Conservation (phyloP, 2,329 filamentous ascomycete genomes). For the Fusarium heterosporum region DNA sequence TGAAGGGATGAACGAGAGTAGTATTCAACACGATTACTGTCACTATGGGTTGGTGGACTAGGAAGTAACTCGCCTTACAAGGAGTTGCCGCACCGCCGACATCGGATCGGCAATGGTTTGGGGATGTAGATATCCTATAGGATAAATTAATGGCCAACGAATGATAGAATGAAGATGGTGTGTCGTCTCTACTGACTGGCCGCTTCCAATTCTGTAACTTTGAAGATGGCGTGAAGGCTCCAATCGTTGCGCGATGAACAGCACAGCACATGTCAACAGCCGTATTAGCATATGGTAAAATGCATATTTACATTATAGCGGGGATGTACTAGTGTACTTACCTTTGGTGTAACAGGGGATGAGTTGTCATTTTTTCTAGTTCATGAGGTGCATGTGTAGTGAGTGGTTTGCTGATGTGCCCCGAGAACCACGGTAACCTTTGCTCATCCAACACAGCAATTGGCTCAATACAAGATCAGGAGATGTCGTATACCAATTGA, state of each 20-base stretch:
- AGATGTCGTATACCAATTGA: neutral
- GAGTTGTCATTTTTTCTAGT: slow-evolving; percentile 34
- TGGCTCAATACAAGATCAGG: neutral
- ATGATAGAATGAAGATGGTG: neutral
- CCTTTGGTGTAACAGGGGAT: slow-evolving; percentile 6
- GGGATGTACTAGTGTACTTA: slow-evolving; percentile 1
- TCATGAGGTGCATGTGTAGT: slow-evolving; percentile 8
- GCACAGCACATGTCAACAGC: slow-evolving; percentile 8
- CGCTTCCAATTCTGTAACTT: neutral
- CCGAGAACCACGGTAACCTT: neutral
- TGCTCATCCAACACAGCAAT: neutral
- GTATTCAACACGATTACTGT: neutral
- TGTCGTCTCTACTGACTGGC: neutral
- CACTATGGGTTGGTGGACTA: neutral
- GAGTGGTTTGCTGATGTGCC: neutral
- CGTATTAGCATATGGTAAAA: slow-evolving; percentile 11
- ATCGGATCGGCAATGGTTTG: neutral
- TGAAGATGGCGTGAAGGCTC: neutral
- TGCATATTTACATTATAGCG: slow-evolving; percentile 7
- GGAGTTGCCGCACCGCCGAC: neutral
- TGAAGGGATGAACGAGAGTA: neutral
- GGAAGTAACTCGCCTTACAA: neutral
- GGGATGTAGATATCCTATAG: neutral
- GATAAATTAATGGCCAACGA: slow-evolving; percentile 1
- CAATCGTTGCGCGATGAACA: slow-evolving; percentile 24